A percentile compares a stretch with the other conserved stretches of the same genome.
Evolutionary conservation across 2,329 filamentous ascomycete species (phyloP).

Genomic region (Apiospora rasikravindrae): DNA sequence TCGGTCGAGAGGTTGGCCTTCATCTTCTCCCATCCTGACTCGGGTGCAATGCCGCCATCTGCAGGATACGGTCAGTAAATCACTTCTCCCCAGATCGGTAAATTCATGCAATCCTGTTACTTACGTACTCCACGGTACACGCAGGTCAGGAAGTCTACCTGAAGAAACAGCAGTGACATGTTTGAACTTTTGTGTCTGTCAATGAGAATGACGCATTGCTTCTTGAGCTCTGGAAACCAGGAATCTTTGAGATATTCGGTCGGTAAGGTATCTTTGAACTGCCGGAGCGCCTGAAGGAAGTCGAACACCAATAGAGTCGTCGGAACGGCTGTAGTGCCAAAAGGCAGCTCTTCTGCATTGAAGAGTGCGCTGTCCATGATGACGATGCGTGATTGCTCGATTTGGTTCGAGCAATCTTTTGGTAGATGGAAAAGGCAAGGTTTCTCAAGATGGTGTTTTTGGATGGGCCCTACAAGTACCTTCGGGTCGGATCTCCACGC

Average conservation of each 20-base stretch:
- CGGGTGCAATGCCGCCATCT: not conserved
- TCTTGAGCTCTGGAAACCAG: not conserved
- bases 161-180: not conserved
- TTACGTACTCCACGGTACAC: not conserved
- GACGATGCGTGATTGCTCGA: not conserved
- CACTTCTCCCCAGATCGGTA: no score
- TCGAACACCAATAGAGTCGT: not conserved
- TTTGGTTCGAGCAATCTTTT: no score
- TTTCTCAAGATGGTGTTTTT: not conserved
- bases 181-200: no score
- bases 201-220: not conserved
- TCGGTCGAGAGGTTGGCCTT: not conserved
- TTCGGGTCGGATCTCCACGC: not conserved
- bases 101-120: not conserved
- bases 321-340: not conserved
- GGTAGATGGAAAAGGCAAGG: not conserved
- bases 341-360: not conserved
- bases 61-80: not conserved
- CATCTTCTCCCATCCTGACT: not conserved
- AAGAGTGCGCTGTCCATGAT: not conserved
- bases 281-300: not conserved
- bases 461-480: not conserved
- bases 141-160: not conserved
- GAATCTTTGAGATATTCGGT: not conserved
- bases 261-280: not conserved